phyloP scores from a whole-genome alignment of 2,329 filamentous ascomycete species.

The Xylaria sp. region DNA sequence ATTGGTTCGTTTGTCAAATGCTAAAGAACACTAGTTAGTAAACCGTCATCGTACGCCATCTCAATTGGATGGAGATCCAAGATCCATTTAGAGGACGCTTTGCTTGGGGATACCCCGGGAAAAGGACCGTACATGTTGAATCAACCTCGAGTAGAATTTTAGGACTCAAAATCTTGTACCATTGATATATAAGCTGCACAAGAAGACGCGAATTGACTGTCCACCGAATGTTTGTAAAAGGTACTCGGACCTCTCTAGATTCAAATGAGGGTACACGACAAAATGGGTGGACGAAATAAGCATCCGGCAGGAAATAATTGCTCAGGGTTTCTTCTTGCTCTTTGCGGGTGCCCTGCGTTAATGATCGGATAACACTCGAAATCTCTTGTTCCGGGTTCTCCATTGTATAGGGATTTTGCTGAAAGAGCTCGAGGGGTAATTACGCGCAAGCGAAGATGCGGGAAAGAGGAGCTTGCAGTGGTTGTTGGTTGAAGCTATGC shows the following conservation, averaged over 20 bases:
- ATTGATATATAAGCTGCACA: slow-evolving; percentile 77
- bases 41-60: not conserved
- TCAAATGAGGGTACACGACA: slow-evolving; percentile 72
- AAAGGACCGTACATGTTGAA: slow-evolving; percentile 57
- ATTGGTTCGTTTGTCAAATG: slow-evolving; percentile 73
- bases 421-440: not conserved
- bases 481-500: not conserved
- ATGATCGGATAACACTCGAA: slow-evolving; percentile 70
- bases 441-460: not conserved
- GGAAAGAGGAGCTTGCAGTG: not conserved
- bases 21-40: slow-evolving; percentile 53
- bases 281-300: slow-evolving; percentile 82
- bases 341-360: slow-evolving; percentile 74
- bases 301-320: slow-evolving; percentile 77
- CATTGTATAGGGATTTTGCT: slow-evolving; percentile 35
- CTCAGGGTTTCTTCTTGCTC: slow-evolving; percentile 74
- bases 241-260: slow-evolving; percentile 53
- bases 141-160: slow-evolving; percentile 75
- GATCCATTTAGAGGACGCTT: not conserved
- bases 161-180: slow-evolving; percentile 87
- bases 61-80: not conserved
- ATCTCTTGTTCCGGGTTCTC: slow-evolving; percentile 67
- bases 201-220: slow-evolving; percentile 71
- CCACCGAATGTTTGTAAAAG: slow-evolving; percentile 46
- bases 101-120: not conserved